Percentiles rank a stretch among this genome's conserved stretches.
phyloP scores from a whole-genome alignment of 257 asterid genomes.

The Cinchona pubescens region DNA sequence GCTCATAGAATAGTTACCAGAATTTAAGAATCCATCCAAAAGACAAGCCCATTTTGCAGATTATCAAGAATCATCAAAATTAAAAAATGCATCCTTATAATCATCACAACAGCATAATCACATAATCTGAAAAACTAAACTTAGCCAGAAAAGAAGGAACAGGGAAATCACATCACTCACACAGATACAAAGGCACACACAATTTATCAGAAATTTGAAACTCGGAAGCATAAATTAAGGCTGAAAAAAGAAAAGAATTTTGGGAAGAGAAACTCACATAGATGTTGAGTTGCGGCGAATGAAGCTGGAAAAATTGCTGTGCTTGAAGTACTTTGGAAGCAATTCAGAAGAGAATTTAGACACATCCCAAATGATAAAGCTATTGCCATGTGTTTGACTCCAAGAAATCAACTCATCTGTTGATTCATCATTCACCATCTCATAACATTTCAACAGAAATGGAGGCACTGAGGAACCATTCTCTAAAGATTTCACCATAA shows the following conservation, averaged over 20 bases:
- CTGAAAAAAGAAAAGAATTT: not conserved
- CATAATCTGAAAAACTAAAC: not conserved
- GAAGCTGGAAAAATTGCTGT: constrained; percentile 85
- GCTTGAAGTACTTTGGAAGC: constrained; percentile 91
- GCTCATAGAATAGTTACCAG: not conserved
- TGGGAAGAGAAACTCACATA: constrained; percentile 42
- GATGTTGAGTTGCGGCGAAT: constrained; percentile 89
- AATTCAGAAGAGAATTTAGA: constrained; percentile 57
- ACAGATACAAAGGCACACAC: not conserved
- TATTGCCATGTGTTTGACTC: constrained; percentile 48
- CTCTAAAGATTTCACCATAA: constrained; percentile 81
- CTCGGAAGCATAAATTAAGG: not conserved
- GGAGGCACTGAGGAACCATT: constrained; percentile 76
- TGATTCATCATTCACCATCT: constrained; percentile 80
- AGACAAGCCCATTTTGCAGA: not conserved
- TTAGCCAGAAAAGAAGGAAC: too few species aligned
- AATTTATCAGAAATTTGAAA: not conserved
- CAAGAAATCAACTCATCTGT: constrained; percentile 81
- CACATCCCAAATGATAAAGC: constrained; percentile 76
- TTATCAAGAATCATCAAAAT: not conserved
- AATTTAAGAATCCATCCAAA: not conserved
- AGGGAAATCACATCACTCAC: too few species aligned
- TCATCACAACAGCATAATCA: too few species aligned
- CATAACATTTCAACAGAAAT: constrained; percentile 78
- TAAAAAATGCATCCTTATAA: not conserved